Evolutionary conservation across 345 rosid genomes (phyloP).

Genomic region (Dipteronia sinensis): DNA sequence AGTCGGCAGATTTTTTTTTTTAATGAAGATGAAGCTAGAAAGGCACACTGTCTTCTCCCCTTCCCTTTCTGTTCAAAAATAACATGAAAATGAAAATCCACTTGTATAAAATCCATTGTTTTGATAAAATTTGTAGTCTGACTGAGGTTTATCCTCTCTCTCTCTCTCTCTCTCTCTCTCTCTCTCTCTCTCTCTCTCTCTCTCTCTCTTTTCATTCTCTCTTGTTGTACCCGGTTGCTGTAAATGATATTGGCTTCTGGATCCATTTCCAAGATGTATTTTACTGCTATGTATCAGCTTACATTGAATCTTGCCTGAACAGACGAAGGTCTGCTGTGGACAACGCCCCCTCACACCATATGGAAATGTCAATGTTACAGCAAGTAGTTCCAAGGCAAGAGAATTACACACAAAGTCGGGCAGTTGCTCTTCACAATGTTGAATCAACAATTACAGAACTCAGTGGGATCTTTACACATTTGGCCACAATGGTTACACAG

Average conservation of each 20-base stretch:
- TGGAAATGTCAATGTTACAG: conserved; percentile 93
- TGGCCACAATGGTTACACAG: conserved; percentile 91
- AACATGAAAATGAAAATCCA: neutral
- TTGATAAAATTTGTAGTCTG: neutral
- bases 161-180: neutral
- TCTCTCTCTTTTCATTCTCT: too few relatives aligned
- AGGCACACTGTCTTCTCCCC: neutral
- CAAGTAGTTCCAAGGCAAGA: conserved; percentile 83
- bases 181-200: too few relatives aligned
- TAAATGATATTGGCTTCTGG: neutral
- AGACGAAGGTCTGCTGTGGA: conserved; percentile 87
- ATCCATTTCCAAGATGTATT: conserved; percentile 18
- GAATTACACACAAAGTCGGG: conserved; percentile 63
- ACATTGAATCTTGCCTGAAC: conserved; percentile 25
- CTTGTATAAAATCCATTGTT: neutral
- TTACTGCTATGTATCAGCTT: conserved; percentile 8
- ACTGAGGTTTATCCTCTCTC: neutral
- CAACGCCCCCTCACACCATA: conserved; percentile 60
- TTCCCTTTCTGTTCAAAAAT: neutral
- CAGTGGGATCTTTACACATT: conserved; percentile 80
- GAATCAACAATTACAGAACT: conserved; percentile 93
- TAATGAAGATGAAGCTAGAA: neutral
- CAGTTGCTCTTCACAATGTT: conserved; percentile 78
- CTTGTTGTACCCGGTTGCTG: neutral
- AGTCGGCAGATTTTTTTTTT: neutral